Base-by-base conservation (phyloP, 352 stramenopile species). In the Globisporangium cystogenes region DNA sequence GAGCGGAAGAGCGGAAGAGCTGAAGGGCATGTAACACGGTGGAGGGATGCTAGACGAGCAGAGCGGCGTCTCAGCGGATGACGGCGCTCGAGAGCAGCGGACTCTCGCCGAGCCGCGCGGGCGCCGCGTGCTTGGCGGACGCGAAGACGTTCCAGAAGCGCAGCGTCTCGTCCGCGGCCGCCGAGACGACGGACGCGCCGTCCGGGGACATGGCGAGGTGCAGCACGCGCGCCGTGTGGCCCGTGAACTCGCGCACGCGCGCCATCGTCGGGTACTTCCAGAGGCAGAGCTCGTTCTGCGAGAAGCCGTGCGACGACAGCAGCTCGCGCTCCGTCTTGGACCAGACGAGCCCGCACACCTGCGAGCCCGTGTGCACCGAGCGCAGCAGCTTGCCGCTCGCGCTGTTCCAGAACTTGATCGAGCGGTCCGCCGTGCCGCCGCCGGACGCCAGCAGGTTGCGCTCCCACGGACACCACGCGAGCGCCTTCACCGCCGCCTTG, bases 381-480 rank as follows among this genome's bases (percentile, higher is more conserved):
- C 97, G 82, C 59, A 98, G 86, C 89, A 70, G 86, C 53, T 98
- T 97, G 16, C 98, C 81, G 24, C 87, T 97, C 16, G 74, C 76
- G 10, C 92, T 93, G 70, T 99, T 99, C 97, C 97, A 99, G 62
- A 99, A 98, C 74, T 99, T 99, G 76, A 99, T 99, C 52, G 86
- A 96, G 36, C 96, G 80, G 74, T 99, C 97, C 20, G 96, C 96
- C 20, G 97, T 99, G 58, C 97, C 97, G 31, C 96, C 97, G 49
- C 97, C 97, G 10, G 93, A 97, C 1, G 97, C 97, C 37, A 99
- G 82, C 10, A 99, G 59, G 62, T 98, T 96, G 18, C 94, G 90
- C 61, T 99, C 93, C 80, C 97, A 98, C 8, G 97, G 97, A 67
- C 94, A 99, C 97, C 97, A 99, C 6, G 97, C 96, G 48, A 99